These are phyloP conservation scores for Sclerotinia minor DNA, from an alignment of 2,329 filamentous ascomycete genomes.

Conservation along the genomic window DNA sequence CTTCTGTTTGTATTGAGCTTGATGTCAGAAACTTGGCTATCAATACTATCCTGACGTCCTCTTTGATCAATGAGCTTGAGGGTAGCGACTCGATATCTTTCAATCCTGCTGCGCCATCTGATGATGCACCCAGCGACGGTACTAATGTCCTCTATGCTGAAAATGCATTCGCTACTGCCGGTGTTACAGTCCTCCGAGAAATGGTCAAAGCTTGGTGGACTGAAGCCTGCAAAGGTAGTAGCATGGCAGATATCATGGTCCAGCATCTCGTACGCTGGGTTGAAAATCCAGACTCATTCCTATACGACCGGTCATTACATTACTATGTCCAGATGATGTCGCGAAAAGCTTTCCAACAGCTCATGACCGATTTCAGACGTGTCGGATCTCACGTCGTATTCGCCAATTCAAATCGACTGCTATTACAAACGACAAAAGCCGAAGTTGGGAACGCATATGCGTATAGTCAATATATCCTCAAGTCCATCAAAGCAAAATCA, in stretches of 20 bases:
- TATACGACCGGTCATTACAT: conserved; percentile 91
- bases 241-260: conserved; percentile 96
- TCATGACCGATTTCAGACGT: conserved; percentile 94
- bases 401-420: conserved; percentile 81
- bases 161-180: conserved; percentile 88
- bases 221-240: conserved; percentile 84
- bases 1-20: conserved; percentile 93
- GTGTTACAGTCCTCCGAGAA: conserved; percentile 85
- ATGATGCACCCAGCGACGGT: conserved; percentile 61
- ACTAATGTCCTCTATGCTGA: conserved; percentile 76
- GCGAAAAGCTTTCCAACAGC: conserved; percentile 91
- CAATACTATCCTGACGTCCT: conserved; percentile 95
- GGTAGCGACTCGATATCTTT: conserved; percentile 84
- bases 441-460: conserved; percentile 96
- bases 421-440: conserved; percentile 93
- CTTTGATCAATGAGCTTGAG: conserved; percentile 94
- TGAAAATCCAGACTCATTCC: conserved; percentile 85
- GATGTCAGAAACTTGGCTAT: conserved; percentile 93
- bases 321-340: conserved; percentile 99
- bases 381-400: conserved; percentile 97
- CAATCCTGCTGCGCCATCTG: conserved; percentile 68
- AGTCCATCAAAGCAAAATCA: conserved; percentile 93
- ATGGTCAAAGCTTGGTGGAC: conserved; percentile 99
- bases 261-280: conserved; percentile 98
- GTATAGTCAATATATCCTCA: conserved; percentile 96